phyloP scores from a whole-genome alignment of 495 filamentous ascomycete genomes.

The Penicillium antarcticum region DNA sequence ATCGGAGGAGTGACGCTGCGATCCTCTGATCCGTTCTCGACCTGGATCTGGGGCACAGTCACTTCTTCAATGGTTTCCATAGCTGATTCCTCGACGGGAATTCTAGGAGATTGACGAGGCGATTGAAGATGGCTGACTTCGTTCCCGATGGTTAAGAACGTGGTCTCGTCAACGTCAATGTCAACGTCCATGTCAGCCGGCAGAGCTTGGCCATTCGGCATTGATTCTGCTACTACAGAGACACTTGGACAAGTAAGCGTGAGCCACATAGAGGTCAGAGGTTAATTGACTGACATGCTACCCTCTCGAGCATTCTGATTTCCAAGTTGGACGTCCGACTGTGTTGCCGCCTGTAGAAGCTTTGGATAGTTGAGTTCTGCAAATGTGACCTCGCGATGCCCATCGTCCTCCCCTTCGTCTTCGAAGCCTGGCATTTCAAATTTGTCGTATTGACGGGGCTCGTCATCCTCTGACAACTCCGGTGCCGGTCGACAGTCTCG shows the following conservation, averaged over 20 bases:
- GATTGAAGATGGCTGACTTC: slow-evolving; percentile 9
- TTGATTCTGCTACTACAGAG: slow-evolving; percentile 27
- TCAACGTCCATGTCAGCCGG: slow-evolving; percentile 20
- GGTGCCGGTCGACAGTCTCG: slow-evolving; percentile 58
- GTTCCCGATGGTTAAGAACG: slow-evolving; percentile 18
- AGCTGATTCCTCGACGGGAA: slow-evolving; percentile 8
- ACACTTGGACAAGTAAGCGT: slow-evolving; percentile 38
- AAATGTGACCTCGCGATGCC: slow-evolving; percentile 49
- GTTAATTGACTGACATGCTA: slow-evolving; percentile 44
- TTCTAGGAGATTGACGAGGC: slow-evolving; percentile 8
- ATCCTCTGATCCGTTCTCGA: slow-evolving; percentile 8
- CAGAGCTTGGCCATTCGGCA: slow-evolving; percentile 13
- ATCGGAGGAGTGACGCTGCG: slow-evolving; percentile 14
- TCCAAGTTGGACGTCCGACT: slow-evolving; percentile 10
- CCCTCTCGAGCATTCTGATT: slow-evolving; percentile 23
- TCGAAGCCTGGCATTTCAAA: slow-evolving; percentile 65
- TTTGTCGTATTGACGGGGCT: slow-evolving; percentile 56
- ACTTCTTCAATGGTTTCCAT: slow-evolving; percentile 6
- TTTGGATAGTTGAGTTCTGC: slow-evolving; percentile 60
- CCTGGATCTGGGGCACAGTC: slow-evolving; percentile 1
- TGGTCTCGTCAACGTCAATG: slow-evolving; percentile 27
- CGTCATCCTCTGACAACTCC: slow-evolving; percentile 47
- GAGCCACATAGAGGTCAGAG: slow-evolving; percentile 18
- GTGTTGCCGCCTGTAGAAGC: slow-evolving; percentile 44
- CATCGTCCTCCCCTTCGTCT: slow-evolving; percentile 53